phyloP scores from a whole-genome alignment of 306 rosid genomes.

The Dryas drummondii region DNA sequence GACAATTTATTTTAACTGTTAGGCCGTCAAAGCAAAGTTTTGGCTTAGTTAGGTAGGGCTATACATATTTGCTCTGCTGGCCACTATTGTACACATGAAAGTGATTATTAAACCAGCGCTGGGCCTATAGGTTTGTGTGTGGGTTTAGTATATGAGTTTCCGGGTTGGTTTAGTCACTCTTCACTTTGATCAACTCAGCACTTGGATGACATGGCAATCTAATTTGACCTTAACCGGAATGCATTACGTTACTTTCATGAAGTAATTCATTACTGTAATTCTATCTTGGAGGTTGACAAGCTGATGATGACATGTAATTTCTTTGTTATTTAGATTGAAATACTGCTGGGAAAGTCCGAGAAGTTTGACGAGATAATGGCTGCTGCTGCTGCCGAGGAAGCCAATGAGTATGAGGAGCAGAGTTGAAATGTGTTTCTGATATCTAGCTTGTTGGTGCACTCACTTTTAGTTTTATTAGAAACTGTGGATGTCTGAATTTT shows the following conservation, averaged over 20 bases:
- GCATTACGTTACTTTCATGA: not conserved
- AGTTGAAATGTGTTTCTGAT: slow-evolving; percentile 15
- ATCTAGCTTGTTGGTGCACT: slow-evolving; percentile 10
- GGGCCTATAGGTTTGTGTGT: not conserved
- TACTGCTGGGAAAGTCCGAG: slow-evolving; percentile 63
- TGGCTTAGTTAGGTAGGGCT: not conserved
- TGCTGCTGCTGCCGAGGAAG: slow-evolving; percentile 52
- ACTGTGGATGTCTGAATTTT: slow-evolving; percentile 4
- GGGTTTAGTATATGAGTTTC: not conserved
- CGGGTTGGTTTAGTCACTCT: not conserved
- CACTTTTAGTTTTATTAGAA: not conserved
- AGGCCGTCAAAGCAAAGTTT: not conserved
- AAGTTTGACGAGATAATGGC: slow-evolving; percentile 80
- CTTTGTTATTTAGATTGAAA: slow-evolving; percentile 55
- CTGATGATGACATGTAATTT: slow-evolving; percentile 4
- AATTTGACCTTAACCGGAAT: not conserved
- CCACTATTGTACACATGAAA: not conserved
- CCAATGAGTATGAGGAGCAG: slow-evolving; percentile 50
- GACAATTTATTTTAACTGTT: not conserved
- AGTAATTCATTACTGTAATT: not conserved
- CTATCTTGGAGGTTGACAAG: not conserved
- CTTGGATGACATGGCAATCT: not conserved
- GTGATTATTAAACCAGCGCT: not conserved
- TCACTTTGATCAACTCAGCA: not conserved
- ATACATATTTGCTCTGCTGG: not conserved